Base-by-base conservation (phyloP, 2,329 filamentous ascomycete species). In the Fusarium burgessii region DNA sequence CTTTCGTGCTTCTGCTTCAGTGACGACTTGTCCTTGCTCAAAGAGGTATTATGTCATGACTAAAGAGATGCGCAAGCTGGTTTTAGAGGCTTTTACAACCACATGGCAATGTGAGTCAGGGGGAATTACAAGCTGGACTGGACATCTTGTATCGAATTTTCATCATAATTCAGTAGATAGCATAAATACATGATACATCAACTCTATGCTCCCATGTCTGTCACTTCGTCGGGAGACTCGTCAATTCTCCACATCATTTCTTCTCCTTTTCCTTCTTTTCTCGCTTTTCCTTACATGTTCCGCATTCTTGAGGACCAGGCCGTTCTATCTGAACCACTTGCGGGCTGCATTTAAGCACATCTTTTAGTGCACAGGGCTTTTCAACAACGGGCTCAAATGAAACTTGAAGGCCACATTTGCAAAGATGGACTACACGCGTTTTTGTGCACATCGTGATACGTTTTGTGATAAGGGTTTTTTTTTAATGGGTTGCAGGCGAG, bases 291-390 rank as follows among this genome's bases (percentile, higher is more conserved):
- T 25, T 50, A 14, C 20, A 25, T 8, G 17, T 36, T 25, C 8
- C 2, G 20, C 20, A 36, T 14, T 50, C 20, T 1, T 1, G 15
- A 36, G 12, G 25, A 8, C 8, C 14, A 2, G 32, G 32, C 1
- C 14, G 35, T 6, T 25, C 15, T 50, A 50, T 25, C 1, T 50
- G 32, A 6, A 35, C 47, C 14, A 36, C 4, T 5, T 3, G 14
- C 1, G 20, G 47, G 6, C 6, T 35, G 12, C 17, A 25, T 25
- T n/a, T 25, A 5, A 4, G 47, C 0, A 50, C 4, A 3, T 50
- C 20, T 25, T 20, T 4, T 3, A 36, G 15, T 4, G 47, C 32
- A 6, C 32, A 50, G 1, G 2, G 4, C 0, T 1, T 36, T 15
- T 50, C 20, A 4, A 35, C 29, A 5, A 50, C 8, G 3, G 32